Percentiles rank a stretch among this genome's conserved stretches.
phyloP scores from a whole-genome alignment of 1,284 basidiomycete species.

The Earliella scabrosa region DNA sequence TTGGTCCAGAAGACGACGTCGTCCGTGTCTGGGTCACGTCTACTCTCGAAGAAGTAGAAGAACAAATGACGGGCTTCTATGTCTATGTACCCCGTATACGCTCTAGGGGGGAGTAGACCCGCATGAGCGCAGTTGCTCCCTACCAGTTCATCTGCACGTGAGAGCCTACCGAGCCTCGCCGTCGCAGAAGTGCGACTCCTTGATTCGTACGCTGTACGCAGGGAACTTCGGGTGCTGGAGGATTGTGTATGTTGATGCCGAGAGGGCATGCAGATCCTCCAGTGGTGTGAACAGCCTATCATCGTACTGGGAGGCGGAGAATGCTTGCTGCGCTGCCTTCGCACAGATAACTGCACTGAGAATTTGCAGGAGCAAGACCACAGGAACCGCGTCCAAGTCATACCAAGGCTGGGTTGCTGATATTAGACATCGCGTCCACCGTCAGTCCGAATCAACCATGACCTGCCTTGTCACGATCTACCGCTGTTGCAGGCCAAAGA shows the following conservation, averaged over 20 bases:
- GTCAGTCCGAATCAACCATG: too few relatives aligned
- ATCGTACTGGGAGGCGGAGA: neutral
- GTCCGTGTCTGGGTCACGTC: slow-evolving; percentile 44
- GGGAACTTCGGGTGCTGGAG: slow-evolving; percentile 58
- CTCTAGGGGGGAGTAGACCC: slow-evolving; percentile 1
- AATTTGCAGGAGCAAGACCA: too few relatives aligned
- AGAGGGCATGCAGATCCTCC: slow-evolving; percentile 45
- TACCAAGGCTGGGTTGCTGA: too few relatives aligned
- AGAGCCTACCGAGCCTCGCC: slow-evolving; percentile 24
- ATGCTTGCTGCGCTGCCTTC: neutral
- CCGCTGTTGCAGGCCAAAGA: too few relatives aligned
- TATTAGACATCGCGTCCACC: too few relatives aligned
- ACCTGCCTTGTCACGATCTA: too few relatives aligned
- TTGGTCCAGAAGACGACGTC: slow-evolving; percentile 74
- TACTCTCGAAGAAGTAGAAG: slow-evolving; percentile 82
- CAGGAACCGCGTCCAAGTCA: too few relatives aligned
- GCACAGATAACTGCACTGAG: too few relatives aligned
- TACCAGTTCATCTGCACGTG: neutral
- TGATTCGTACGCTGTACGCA: slow-evolving; percentile 51
- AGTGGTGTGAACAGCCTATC: slow-evolving; percentile 42
- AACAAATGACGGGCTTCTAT: slow-evolving; percentile 75
- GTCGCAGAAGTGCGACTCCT: slow-evolving; percentile 37
- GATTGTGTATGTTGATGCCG: slow-evolving; percentile 44
- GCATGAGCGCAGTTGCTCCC: neutral
- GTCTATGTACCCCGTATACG: slow-evolving; percentile 63